phyloP scores from a whole-genome alignment of 1,284 basidiomycete species.

The Irpex rosettiformis region DNA sequence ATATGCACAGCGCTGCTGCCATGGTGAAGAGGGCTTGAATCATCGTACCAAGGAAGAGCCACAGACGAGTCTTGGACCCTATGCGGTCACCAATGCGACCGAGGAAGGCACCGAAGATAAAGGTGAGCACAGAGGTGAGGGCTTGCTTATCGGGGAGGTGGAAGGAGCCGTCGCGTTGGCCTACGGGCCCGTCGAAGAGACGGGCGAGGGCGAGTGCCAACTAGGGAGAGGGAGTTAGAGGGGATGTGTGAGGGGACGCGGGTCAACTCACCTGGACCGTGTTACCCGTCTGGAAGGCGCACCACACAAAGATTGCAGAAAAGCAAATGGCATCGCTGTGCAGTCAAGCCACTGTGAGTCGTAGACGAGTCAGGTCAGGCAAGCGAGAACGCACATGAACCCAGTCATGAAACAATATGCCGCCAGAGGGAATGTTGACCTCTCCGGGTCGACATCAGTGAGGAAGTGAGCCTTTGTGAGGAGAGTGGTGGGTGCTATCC shows the following conservation, averaged over 20 bases:
- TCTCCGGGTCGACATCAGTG: conserved; percentile 58
- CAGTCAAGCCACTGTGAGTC: background rate
- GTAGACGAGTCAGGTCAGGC: background rate
- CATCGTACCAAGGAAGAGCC: conserved; percentile 71
- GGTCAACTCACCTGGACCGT: conserved; percentile 49
- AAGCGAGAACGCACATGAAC: conserved; percentile 54
- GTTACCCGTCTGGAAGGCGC: conserved; percentile 83
- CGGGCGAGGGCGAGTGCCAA: conserved; percentile 60
- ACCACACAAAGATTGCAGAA: conserved; percentile 83
- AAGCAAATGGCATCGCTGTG: conserved; percentile 70
- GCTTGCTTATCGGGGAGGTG: conserved; percentile 81
- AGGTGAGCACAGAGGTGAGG: conserved; percentile 69
- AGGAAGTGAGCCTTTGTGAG: conserved; percentile 31
- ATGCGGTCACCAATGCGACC: conserved; percentile 72
- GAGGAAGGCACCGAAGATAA: conserved; percentile 68
- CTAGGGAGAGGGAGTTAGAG: conserved; percentile 27
- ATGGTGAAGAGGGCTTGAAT: conserved; percentile 75
- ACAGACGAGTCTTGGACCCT: conserved; percentile 67
- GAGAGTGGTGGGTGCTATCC: conserved; percentile 24
- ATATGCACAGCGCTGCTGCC: conserved; percentile 63
- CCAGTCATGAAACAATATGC: conserved; percentile 87
- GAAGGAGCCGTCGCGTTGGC: conserved; percentile 52
- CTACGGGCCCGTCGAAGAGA: conserved; percentile 54
- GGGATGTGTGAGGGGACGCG: background rate
- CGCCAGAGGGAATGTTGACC: conserved; percentile 58